Conservation (phyloP, 208 protist genomes). For the Perkinsela sp. region DNA sequence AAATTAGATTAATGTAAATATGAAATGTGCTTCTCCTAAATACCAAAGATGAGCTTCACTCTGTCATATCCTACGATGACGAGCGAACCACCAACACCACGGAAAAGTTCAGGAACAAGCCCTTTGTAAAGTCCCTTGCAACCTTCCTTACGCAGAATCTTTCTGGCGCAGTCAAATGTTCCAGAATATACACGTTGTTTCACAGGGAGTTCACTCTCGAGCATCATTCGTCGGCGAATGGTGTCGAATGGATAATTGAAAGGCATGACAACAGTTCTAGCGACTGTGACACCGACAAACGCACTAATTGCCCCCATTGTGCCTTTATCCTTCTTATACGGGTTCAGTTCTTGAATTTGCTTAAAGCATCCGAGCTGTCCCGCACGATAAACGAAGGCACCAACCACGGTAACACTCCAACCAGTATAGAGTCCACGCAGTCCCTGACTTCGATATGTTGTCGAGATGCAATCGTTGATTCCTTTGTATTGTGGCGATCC, state of each 20-base stretch:
- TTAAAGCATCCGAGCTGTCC: conserved; percentile 87
- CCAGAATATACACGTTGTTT: conserved; percentile 27
- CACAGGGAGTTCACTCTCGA: conserved; percentile 41
- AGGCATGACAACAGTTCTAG: conserved; percentile 1
- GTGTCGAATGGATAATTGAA: conserved; percentile 84
- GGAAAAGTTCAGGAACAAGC: conserved; percentile 33
- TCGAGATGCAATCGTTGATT: conserved; percentile 68
- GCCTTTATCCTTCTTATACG: conserved; percentile 29
- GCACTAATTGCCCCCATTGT: conserved; percentile 21
- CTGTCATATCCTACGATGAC: conserved; percentile 40
- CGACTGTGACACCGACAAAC: neutral
- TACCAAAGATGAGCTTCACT: conserved; percentile 41
- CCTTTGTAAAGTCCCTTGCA: conserved; percentile 17
- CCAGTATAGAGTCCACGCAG: conserved; percentile 73
- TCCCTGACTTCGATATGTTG: conserved; percentile 48
- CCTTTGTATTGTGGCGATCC: conserved; percentile 73
- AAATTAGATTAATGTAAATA: neutral
- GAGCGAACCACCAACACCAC: conserved; percentile 32
- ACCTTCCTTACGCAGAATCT: conserved; percentile 26
- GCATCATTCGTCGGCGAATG: conserved; percentile 81
- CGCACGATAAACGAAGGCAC: conserved; percentile 84
- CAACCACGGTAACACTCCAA: conserved; percentile 73
- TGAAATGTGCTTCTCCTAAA: conserved; percentile 1
- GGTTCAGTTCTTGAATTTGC: conserved; percentile 25
- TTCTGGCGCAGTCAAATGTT: conserved; percentile 24